Evolutionary conservation across 2,329 filamentous ascomycete species (phyloP), one percentile per base, ranked within the genome.

Genomic region (Penicillium concentricum): DNA sequence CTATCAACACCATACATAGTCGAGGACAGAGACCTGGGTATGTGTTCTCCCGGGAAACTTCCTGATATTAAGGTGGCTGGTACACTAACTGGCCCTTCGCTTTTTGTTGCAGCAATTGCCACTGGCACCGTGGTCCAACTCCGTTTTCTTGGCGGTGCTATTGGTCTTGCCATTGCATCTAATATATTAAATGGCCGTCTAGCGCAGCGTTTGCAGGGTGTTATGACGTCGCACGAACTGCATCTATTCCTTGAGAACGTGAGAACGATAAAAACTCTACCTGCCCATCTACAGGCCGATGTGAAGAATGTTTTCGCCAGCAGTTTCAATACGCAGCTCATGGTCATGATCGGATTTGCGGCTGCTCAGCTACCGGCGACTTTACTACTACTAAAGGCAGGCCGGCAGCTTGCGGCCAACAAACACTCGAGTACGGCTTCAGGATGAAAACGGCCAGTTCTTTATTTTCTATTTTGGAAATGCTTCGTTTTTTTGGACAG

Each of bases 61-160:
- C 15, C 9, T 26, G 28, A 38, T 22, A n/a, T n/a, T 18, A 10
- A 28, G 13, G 3, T 43, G 18, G 1, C 26, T 32, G 35, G n/a
- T 20, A 16, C n/a, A 35, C 54, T 58, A 20, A 60, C 51, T 45
- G 30, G 48, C 28, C 20, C 13, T 4, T 47, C 18, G 1, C 2
- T 15, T 22, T 49, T 37, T n/a, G 13, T 32, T 44, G 4, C 18
- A 69, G 66, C 66, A 10, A 66, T 69, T 43, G 67, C 64, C 5
- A 68, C 66, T 34, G 66, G 67, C 1, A 59, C 63, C 7, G 52
- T 69, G 10, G 63, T 68, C 8, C 66, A 68, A 41, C 26, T 69
- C 28, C 61, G 67, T 9, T 66, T 69, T 22, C 60, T 69, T n/a
- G 67, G 67, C 7, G 67, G 67, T 30, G 66, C 67, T 24, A 63